phyloP scores from a whole-genome alignment of 2,329 filamentous ascomycete genomes.

The Alternaria brassicae region DNA sequence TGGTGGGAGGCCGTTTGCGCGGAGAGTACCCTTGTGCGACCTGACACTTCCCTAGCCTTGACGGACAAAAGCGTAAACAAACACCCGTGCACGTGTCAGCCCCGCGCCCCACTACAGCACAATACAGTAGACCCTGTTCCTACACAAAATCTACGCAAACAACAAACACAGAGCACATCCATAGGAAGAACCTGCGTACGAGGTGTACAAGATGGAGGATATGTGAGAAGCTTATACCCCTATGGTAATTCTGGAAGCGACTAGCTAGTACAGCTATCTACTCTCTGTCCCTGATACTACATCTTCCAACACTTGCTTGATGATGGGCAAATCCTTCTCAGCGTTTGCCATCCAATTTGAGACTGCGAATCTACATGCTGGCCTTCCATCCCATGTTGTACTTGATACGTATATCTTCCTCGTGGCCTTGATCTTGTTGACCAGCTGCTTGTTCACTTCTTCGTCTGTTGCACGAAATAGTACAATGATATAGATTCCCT shows the following conservation, averaged over 20 bases:
- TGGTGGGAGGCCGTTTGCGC: conserved; percentile 14
- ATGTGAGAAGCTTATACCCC: conserved; percentile 34
- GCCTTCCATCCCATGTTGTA: conserved; percentile 75
- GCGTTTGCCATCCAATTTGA: conserved; percentile 83
- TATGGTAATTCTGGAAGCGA: not conserved
- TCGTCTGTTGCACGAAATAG: conserved; percentile 77
- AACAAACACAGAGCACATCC: conserved; percentile 50
- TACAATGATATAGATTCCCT: conserved; percentile 72
- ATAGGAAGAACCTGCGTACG: conserved; percentile 56
- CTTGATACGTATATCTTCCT: conserved; percentile 83
- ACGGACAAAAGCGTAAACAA: conserved; percentile 26
- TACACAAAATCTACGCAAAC: not conserved
- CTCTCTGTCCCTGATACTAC: conserved; percentile 16
- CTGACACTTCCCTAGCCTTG: conserved; percentile 19
- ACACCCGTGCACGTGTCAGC: conserved; percentile 30
- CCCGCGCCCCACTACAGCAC: conserved; percentile 19
- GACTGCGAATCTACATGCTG: conserved; percentile 83
- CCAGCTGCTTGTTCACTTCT: conserved; percentile 69
- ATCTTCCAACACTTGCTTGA: conserved; percentile 67
- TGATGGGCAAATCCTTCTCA: conserved; percentile 69
- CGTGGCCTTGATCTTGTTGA: conserved; percentile 74
- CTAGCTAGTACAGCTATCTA: not conserved
- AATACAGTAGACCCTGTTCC: no score
- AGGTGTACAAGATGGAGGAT: conserved; percentile 57
- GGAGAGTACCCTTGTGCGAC: conserved; percentile 11